phyloP scores from a whole-genome alignment of 306 rosid genomes.

The Corylus americana region DNA sequence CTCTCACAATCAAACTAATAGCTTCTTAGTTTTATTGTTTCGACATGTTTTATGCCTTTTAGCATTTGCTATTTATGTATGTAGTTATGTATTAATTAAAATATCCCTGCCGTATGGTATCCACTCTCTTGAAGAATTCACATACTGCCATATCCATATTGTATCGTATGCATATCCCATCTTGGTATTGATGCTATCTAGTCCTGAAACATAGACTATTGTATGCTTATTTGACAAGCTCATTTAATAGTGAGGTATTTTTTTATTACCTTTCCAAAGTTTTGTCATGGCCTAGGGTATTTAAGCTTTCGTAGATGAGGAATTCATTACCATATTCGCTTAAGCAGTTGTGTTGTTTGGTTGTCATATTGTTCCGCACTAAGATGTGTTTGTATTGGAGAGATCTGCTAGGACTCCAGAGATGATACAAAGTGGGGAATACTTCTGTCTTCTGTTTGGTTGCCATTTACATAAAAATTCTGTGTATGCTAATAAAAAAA shows the following conservation, averaged over 20 bases:
- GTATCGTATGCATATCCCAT: neutral
- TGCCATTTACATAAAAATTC: neutral
- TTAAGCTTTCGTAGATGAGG: neutral
- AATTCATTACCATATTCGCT: neutral
- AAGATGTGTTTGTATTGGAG: constrained; percentile 19
- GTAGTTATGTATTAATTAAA: neutral
- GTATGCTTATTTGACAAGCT: neutral
- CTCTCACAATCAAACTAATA: neutral
- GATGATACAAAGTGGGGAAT: neutral
- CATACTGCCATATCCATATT: too few species aligned
- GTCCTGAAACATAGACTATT: neutral
- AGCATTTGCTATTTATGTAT: neutral
- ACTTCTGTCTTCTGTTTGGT: neutral
- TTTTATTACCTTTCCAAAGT: neutral
- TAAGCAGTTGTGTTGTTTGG: neutral
- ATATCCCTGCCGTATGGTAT: neutral
- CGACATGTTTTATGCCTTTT: neutral
- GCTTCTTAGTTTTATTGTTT: neutral
- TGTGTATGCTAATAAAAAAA: neutral
- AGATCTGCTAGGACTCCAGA: constrained; percentile 20
- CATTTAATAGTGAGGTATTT: neutral
- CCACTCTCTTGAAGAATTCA: neutral
- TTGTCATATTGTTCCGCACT: constrained; percentile 1
- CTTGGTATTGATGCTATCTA: neutral
- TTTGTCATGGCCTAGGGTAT: neutral